Base-by-base conservation (phyloP, 1,284 basidiomycete genomes). In the Apiotrichum brassicae region DNA sequence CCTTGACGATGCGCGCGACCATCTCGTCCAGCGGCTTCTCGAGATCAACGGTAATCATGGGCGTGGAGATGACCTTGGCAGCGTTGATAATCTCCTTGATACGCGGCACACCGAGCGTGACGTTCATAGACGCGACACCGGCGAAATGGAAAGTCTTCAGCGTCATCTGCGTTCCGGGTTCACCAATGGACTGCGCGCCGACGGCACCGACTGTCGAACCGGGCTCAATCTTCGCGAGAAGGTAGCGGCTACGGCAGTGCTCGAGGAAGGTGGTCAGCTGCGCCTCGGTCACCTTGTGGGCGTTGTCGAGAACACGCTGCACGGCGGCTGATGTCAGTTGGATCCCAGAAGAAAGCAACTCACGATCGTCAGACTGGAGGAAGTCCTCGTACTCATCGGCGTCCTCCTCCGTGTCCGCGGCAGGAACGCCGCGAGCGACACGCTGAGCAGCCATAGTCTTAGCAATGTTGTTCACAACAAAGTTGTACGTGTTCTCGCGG, bases 101-200 rank as follows among this genome's bases (percentile, higher is more conserved):
- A 71, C 95, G 93, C 20, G 95, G 95, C 12, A 98, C 95, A 78
- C 95, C 95, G 35, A 98, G 82, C 1, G 95, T 99, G 61, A 99
- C 91, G 76, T 97, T 98, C 95, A 98, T 99, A 30, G 93, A 95
- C 12, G 95, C 95, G 58, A 99, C 93, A 78, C 95, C 95, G 65
- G 95, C 95, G 76, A 98, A 98, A 79, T 99, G 95, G 83, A 99
- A 99, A 54, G 95, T 98, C 76, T 98, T 99, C 59, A 98, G 75
- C 7, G 95, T 98, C 95, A 99, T 98, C 69, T 99, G 95, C 3
- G 95, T 99, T 49, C 95, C 95, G 2, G 95, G 95, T 73, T 99
- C 95, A 70, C 95, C 95, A 58, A 99, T 98, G 7, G 95, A 98
- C 70, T 99, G 95, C 1, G 95, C 95, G 16, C 95, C 95, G 40